Base-by-base conservation (phyloP, 305 asterid genomes). In the Solanum hybrid region DNA sequence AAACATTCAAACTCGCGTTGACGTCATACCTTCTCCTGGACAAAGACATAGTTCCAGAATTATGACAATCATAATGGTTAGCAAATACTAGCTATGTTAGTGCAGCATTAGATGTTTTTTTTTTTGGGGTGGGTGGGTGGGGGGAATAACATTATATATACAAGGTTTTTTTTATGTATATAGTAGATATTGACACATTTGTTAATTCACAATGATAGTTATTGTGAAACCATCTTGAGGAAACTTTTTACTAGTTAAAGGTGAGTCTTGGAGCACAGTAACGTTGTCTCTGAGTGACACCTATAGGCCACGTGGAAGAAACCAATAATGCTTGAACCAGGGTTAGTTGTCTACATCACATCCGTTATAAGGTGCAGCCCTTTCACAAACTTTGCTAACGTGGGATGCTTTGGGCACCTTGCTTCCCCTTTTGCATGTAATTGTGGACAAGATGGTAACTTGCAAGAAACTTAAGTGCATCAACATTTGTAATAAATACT, bases 241-340 rank as follows among this genome's bases (percentile, higher is more conserved):
- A 19, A 94, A 56, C 94, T 95, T 71, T 32, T 92, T 86, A 77
- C 89, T 31, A 31, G 91, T 5, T 93, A n/a, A 60, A 1, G 71
- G 71, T 19, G 5, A 60, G 71, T 19, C 10, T 19, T 19, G 2
- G 24, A 60, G 1, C 26, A 19, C 2, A 19, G 5, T 19, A 60
- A 19, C 2, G 71, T 60, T 60, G 71, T 19, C 71, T 19, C 26
- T 19, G 11, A 2, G 5, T 60, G 71, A 60, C 17, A 42, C 26
- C 26, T 60, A 7, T 19, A 19, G 24, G 71, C 1, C 71, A 60
- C 26, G 5, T 19, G 71, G 71, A 60, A 60, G 26, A 60, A 60
- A 60, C 5, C 71, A 22, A 11, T 60, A 60, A 22, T 60, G 11
- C 11, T 60, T 60, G 75, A 10, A 66, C 13, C 3, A 4, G 31